Base-by-base conservation (phyloP, 805 yeast species). In the Sungouiozyma ichnusensis region DNA sequence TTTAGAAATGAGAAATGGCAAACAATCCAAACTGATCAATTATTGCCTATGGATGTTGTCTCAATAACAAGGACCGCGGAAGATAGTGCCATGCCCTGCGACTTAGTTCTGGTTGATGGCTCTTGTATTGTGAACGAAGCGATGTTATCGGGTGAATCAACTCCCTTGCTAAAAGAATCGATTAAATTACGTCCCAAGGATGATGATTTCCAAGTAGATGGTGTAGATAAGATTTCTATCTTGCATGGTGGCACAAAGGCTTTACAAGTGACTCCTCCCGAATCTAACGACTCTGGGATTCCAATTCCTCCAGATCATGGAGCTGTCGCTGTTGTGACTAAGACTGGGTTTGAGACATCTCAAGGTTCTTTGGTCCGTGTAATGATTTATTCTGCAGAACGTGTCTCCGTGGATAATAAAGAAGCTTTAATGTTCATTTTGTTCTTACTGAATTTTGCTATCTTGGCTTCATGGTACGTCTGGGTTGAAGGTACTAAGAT, bases 141-240 rank as follows among this genome's bases (percentile, higher is more conserved):
- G 18, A 92, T 92, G 98, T 78, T 92, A 43, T 85, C 96, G 4
- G 98, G 98, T 62, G 98, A 92, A 68, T 87, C 97, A 4, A 92
- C 98, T 36, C 98, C 98, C 5, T 70, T 92, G 52, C 76, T 92
- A 58, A 92, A 92, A 59, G 98, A 92, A 65, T 84, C 95, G 2
- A 76, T 88, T 49, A 78, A 77, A 49, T 74, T 85, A 52, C 84
- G 98, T 66, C 94, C 94, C 20, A 65, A 69, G 27, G 64, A 72
- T 16, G 95, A 85, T 43, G 52, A 50, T 6, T 68, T 87, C 49
- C 84, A 84, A 48, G 67, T 81, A 2, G 92, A 85, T 44, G 88
- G 94, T 32, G 58, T 85, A 37, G 98, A 92, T 64, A 86, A 86
- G 63, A 88, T 87, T 64, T 76, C 97, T 5, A 64, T 85, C 41